These are phyloP conservation scores for Herpetospermum pedunculosum DNA, from an alignment of 306 rosid species.

Conservation along the genomic window DNA sequence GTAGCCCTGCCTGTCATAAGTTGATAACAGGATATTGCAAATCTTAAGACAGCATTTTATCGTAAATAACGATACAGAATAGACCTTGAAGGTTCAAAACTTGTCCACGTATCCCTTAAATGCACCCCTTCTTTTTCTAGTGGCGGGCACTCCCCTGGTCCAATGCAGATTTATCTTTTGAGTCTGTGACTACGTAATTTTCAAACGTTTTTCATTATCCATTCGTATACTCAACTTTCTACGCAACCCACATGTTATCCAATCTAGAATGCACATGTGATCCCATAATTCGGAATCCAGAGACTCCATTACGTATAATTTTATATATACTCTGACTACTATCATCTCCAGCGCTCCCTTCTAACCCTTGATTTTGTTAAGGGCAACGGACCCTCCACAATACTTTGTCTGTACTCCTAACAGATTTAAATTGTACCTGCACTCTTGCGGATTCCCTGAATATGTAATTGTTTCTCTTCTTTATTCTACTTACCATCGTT, in stretches of 20 bases:
- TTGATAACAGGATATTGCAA: not conserved
- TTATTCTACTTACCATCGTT: not conserved
- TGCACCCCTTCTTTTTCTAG: conserved; percentile 4
- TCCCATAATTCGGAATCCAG: conserved; percentile 22
- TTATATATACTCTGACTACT: not conserved
- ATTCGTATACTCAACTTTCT: conserved; percentile 7
- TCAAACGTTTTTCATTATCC: not conserved
- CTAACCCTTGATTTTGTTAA: not conserved
- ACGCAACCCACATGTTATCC: conserved; percentile 33
- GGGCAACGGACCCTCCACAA: too few species aligned
- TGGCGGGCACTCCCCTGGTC: conserved; percentile 11
- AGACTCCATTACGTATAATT: conserved; percentile 5
- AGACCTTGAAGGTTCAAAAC: not conserved
- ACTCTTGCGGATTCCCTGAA: too few species aligned
- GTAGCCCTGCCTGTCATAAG: not conserved
- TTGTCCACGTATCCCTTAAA: conserved; percentile 9
- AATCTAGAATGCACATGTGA: conserved; percentile 45
- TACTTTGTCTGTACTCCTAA: too few species aligned
- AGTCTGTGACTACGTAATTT: conserved; percentile 1
- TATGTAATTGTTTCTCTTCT: not conserved
- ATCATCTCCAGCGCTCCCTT: not conserved
- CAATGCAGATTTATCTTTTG: conserved; percentile 12
- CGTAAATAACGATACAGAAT: not conserved
- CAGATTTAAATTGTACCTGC: too few species aligned
- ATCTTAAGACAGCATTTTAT: conserved; percentile 3